Conservation (phyloP, 192 early-diverging fungal genomes). For the Coemansia javaensis region DNA sequence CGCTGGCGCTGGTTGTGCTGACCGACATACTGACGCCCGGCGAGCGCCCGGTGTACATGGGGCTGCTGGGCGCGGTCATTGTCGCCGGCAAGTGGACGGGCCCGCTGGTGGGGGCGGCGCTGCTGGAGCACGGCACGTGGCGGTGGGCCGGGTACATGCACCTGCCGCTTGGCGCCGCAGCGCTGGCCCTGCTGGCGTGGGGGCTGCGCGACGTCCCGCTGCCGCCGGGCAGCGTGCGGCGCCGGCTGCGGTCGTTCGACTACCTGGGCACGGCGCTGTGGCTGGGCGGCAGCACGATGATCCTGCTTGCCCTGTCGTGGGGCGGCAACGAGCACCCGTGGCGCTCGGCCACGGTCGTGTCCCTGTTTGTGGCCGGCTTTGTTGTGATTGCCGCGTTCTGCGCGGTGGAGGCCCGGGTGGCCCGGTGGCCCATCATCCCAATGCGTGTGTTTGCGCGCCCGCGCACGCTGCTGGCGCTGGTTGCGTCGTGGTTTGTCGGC, state of each 20-base stretch:
- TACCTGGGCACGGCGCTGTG: slow-evolving; percentile 53
- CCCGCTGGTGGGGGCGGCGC: slow-evolving; percentile 63
- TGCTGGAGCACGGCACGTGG: slow-evolving; percentile 58
- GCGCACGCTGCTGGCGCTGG: slow-evolving; percentile 25
- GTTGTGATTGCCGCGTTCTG: slow-evolving; percentile 43
- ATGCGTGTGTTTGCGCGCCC: slow-evolving; percentile 24
- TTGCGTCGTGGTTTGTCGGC: slow-evolving; percentile 38
- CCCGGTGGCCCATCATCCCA: slow-evolving; percentile 66
- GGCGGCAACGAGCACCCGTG: slow-evolving; percentile 60
- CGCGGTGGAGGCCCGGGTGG: slow-evolving; percentile 54
- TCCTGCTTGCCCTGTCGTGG: slow-evolving; percentile 54
- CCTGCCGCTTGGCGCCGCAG: slow-evolving; percentile 59
- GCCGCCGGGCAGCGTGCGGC: slow-evolving; percentile 17
- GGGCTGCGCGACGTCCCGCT: slow-evolving; percentile 56
- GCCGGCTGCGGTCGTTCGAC: slow-evolving; percentile 54
- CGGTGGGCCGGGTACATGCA: slow-evolving; percentile 78
- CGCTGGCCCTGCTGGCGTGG: slow-evolving; percentile 51
- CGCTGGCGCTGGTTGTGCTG: slow-evolving; percentile 66
- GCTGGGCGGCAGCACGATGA: slow-evolving; percentile 50
- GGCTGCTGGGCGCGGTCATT: slow-evolving; percentile 59
- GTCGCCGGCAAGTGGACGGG: slow-evolving; percentile 61
- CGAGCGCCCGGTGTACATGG: slow-evolving; percentile 69
- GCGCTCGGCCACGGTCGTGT: slow-evolving; percentile 48
- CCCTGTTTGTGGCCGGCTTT: slow-evolving; percentile 47
- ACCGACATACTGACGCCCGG: slow-evolving; percentile 65